Base-by-base conservation (phyloP, 2,329 filamentous ascomycete genomes). In the Drechslera avenae region DNA sequence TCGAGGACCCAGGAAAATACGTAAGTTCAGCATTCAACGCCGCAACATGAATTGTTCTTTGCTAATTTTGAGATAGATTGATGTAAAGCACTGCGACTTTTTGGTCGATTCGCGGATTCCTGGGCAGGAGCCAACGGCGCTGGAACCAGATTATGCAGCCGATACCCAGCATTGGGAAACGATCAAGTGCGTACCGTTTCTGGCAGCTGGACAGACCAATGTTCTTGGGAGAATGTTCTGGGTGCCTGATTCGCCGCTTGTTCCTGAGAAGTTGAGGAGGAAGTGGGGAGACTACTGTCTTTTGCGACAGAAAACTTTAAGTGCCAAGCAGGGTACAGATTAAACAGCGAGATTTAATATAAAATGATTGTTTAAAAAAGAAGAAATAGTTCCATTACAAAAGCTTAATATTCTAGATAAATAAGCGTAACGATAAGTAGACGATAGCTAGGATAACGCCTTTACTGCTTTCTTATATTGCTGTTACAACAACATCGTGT, bases 241-340 rank as follows among this genome's bases (percentile, higher is more conserved):
- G 90, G 71, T 96, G 30, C 94, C 94, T 2, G 82, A 91, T 59
- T 75, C 85, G 55, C 75, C 81, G 0, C 75, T 90, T 32, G 76
- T 96, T 12, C 91, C 92, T 0, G 80, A 85, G 34, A 81, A 80
- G 52, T 86, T 85, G 58, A 84, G 81, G 62, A 84, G 93, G 50
- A 86, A 85, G 73, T 97, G 92, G 91, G 94, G 91, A 14, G 81
- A 85, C 45, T 95, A 97, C 73, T 99, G 94, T 72, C 78, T 99
- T 44, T 75, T 97, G 58, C 83, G 83, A 65, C 83, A 84, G 6
- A 49, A 35, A 33, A 32, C 33, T 10, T 37, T 2, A 33, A n/a
- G 10, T 33, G 17, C 14, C 16, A 39, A 34, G 14, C 16, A 30
- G 5, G 30, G 7, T n/a, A 17, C 4, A 2, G 21, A 5, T 23